Base-by-base conservation (phyloP, 352 stramenopile species). In the Globisporangium camurandrum region DNA sequence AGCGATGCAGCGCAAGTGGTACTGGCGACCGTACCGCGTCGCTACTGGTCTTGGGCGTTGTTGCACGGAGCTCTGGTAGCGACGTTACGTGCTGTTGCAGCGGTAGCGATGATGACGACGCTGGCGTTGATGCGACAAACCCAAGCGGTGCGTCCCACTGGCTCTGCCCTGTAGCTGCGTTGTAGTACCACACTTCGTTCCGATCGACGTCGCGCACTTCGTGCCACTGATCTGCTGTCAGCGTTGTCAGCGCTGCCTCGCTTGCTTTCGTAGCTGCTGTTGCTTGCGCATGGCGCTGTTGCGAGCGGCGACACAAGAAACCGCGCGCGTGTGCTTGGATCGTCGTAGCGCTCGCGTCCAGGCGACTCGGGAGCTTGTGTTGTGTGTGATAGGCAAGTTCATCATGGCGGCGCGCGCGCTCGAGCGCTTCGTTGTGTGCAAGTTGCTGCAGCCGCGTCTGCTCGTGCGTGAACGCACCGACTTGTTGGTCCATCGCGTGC, bases 101-200 rank as follows among this genome's bases (percentile, higher is more conserved):
- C 11, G 26, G 2, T 34, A 24, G 22, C 30, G 28, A 20, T 16
- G 43, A 14, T 4, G 39, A 6, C 12, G 22, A n/a, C 24, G 27
- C 20, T 27, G 38, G 1, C 33, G 39, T 22, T 27, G 5, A 6
- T 17, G 49, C 16, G 3, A 44, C 24, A n/a, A 71, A 70, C 26
- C 39, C 39, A 7, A 34, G 27, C 0, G 83, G 80, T 9, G 59
- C 62, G 39, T 88, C 77, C 82, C 82, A 93, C 41, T 93, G 79
- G 58, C 77, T 90, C 14, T 78, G 57, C 3, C 77, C 77, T 5
- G 79, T 91, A 2, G 48, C 47, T 2, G 66, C 57, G 47, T 93
- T 93, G 63, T 91, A 93, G 55, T 82, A 93, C 82, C 82, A 93
- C 14, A 83, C 67, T 36, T 90, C 80, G 6, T 64, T 69, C 8